phyloP scores from a whole-genome alignment of 2,329 filamentous ascomycete species.

The Aspergillus cejpii region DNA sequence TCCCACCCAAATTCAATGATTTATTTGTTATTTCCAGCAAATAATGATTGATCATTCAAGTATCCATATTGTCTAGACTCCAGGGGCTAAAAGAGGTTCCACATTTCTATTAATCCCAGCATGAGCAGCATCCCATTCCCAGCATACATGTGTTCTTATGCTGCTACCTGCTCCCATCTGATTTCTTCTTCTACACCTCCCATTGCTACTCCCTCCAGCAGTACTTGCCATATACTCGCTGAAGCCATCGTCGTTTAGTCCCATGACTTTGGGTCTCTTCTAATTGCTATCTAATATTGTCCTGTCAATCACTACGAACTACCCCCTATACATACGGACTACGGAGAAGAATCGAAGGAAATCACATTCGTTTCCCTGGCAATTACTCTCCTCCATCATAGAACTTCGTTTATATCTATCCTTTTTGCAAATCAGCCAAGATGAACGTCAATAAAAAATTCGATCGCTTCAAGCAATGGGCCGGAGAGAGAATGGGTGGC shows the following conservation, averaged over 20 bases:
- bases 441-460: constrained; percentile 78
- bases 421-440: constrained; percentile 13
- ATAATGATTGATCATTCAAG: too few species aligned
- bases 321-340: background rate
- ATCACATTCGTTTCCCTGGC: constrained; percentile 3
- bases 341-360: background rate
- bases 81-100: too few species aligned
- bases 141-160: too few species aligned
- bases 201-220: background rate
- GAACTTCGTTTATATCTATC: background rate
- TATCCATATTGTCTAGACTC: too few species aligned
- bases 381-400: constrained; percentile 2
- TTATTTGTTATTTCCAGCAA: background rate
- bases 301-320: background rate
- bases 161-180: constrained; percentile 3
- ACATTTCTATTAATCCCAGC: too few species aligned
- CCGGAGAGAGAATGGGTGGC: constrained; percentile 88
- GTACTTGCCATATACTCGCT: background rate
- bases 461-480: constrained; percentile 96
- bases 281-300: background rate
- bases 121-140: too few species aligned
- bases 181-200: constrained; percentile 2
- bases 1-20: background rate
- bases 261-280: background rate
- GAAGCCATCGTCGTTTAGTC: background rate